These are phyloP conservation scores for Macrophomina phaseolina DNA, from an alignment of 2,329 filamentous ascomycete species.

Conservation along the genomic window DNA sequence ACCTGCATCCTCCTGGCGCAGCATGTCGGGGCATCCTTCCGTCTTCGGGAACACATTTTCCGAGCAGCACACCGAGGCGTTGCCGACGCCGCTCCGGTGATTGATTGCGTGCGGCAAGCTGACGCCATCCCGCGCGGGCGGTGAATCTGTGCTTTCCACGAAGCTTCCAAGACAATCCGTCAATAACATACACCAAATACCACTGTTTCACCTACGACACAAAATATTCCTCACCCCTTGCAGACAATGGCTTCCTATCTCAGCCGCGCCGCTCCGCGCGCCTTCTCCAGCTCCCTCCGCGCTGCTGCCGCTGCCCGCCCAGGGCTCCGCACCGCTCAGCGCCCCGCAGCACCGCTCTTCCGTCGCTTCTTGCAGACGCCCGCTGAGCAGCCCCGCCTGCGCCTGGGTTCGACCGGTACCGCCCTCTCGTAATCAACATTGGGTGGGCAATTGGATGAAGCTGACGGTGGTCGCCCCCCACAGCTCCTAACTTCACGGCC, in stretches of 20 bases:
- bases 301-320: slow-evolving; percentile 35
- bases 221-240: not conserved
- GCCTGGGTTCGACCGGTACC: slow-evolving; percentile 49
- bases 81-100: not conserved
- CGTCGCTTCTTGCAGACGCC: slow-evolving; percentile 46
- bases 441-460: not conserved
- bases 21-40: not conserved
- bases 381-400: slow-evolving; percentile 49
- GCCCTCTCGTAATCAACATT: not conserved
- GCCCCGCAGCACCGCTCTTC: slow-evolving; percentile 39
- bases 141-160: slow-evolving; percentile 11
- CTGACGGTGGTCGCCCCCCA: not conserved
- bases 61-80: slow-evolving; percentile 3
- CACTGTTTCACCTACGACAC: not conserved
- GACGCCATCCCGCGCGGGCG: slow-evolving; percentile 22
- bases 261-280: slow-evolving; percentile 43
- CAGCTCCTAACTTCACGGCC: slow-evolving; percentile 71
- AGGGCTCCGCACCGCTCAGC: slow-evolving; percentile 33
- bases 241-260: slow-evolving; percentile 43
- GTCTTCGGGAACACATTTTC: slow-evolving; percentile 11
- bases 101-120: slow-evolving; percentile 3
- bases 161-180: slow-evolving; percentile 11
- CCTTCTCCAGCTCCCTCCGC: slow-evolving; percentile 35
- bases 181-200: not conserved
- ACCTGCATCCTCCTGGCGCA: slow-evolving; percentile 4